Evolutionary conservation across 2,329 filamentous ascomycete genomes (phyloP).

Genomic region (Penicillium sp.): DNA sequence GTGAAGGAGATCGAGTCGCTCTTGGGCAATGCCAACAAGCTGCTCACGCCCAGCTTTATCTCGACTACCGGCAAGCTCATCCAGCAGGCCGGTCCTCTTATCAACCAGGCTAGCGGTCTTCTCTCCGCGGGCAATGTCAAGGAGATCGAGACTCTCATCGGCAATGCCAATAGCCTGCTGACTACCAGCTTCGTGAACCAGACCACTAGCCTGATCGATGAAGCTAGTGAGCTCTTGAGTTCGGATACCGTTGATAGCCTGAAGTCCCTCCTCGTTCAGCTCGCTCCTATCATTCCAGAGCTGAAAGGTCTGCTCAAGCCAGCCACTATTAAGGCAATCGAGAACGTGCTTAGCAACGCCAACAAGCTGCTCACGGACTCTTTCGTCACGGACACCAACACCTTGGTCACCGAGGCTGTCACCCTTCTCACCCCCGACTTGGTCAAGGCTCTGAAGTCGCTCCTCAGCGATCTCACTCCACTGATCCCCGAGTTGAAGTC

Average conservation of each 20-base stretch:
- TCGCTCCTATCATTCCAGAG: constrained; percentile 20
- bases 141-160: constrained; percentile 61
- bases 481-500: constrained; percentile 22
- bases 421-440: constrained; percentile 20
- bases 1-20: constrained; percentile 69
- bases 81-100: constrained; percentile 12
- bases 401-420: constrained; percentile 21
- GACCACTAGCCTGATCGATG: constrained; percentile 17
- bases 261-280: constrained; percentile 22
- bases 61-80: constrained; percentile 19
- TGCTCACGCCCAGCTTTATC: constrained; percentile 15
- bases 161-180: constrained; percentile 16
- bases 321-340: constrained; percentile 20
- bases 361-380: constrained; percentile 23
- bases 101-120: constrained; percentile 4
- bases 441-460: constrained; percentile 19
- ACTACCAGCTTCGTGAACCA: constrained; percentile 14
- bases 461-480: constrained; percentile 19
- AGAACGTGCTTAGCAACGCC: constrained; percentile 20
- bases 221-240: constrained; percentile 18
- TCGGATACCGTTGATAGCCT: constrained; percentile 15
- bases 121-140: constrained; percentile 61
- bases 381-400: constrained; percentile 24
- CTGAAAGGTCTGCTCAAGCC: constrained; percentile 23
- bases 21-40: constrained; percentile 15